Evolutionary conservation across 1,284 basidiomycete genomes (phyloP), one percentile per base, ranked within the genome.

Genomic region (Tylopilus sp.): DNA sequence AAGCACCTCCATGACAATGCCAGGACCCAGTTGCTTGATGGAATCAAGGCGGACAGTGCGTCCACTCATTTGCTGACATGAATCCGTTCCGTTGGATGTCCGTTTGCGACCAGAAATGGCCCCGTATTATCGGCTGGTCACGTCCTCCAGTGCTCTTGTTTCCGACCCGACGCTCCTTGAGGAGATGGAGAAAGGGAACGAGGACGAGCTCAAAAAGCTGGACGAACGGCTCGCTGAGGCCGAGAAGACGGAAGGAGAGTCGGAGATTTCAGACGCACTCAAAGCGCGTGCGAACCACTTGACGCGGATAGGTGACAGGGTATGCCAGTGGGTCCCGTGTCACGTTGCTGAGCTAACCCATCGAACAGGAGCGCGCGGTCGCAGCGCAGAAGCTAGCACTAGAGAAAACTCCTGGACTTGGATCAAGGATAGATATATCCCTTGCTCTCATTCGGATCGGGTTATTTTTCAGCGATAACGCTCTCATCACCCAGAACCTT

Each of bases 221-320:
- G 89, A 97, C 46, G 81, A 84, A 55, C 77, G 88, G 53, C 75
- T 97, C 42, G 82, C 81, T 57, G 90, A 95, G 59, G 93, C 94
- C 0, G 81, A 93, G 71, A 89, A 92, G 73, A 92, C 86, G 10
- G 86, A 95, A 63, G 96, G 95, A 43, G 95, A 98, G 70, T 88
- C 87, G 9, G 96, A 99, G 67, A 89, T 98, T 55, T 86, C 85
- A 21, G 94, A 97, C 57, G 85, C 87, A 5, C 74, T 97, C 47
- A 81, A 88, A 51, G 88, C 87, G 1, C 61, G 85, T 54, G 95
- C 96, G 15, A 86, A 84, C 58, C 93, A 95, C 69, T 70, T 95
- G 16, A 93, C 91, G 13, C 77, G 81, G 55, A 97, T 98, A 60
- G 96, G 95, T 4, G 92, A 97, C 70, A 95, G 91, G 80, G 92